These are phyloP conservation scores for Aspergillus viridinutans DNA, from an alignment of 2,329 filamentous ascomycete species.

Conservation along the genomic window DNA sequence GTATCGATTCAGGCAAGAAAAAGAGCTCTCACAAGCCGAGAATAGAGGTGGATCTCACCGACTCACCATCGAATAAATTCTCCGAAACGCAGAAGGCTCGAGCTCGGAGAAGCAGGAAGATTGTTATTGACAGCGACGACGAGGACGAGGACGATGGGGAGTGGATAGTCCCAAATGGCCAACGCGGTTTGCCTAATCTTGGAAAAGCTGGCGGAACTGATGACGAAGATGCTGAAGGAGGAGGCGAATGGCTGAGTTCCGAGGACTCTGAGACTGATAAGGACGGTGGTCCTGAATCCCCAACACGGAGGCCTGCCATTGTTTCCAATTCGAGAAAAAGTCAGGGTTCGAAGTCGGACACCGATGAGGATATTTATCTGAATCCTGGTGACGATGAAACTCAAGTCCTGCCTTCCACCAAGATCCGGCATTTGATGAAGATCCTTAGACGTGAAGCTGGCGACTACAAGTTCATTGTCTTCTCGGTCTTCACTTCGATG, in stretches of 20 bases:
- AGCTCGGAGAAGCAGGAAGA: slow-evolving; percentile 37
- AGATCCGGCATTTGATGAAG: slow-evolving; percentile 79
- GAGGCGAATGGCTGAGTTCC: slow-evolving; percentile 71
- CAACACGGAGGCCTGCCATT: slow-evolving; percentile 14
- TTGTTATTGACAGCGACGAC: slow-evolving; percentile 53
- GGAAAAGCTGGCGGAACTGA: slow-evolving; percentile 79
- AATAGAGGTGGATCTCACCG: slow-evolving; percentile 30
- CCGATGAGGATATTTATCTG: slow-evolving; percentile 34
- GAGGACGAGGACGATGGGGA: slow-evolving; percentile 65
- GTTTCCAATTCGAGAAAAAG: slow-evolving; percentile 7
- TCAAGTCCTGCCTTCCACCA: slow-evolving; percentile 65
- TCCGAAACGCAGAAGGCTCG: slow-evolving; percentile 22
- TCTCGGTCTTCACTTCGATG: slow-evolving; percentile 98
- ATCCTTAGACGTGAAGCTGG: slow-evolving; percentile 74
- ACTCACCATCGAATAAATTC: slow-evolving; percentile 19
- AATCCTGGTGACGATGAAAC: slow-evolving; percentile 41
- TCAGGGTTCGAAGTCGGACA: slow-evolving; percentile 40
- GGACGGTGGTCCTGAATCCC: slow-evolving; percentile 28
- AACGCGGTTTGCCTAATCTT: slow-evolving; percentile 58
- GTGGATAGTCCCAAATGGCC: slow-evolving; percentile 71
- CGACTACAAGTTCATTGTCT: slow-evolving; percentile 95
- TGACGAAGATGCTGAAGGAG: slow-evolving; percentile 83
- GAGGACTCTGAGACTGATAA: slow-evolving; percentile 60
- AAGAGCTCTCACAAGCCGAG: slow-evolving; percentile 40
- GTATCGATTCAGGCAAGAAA: slow-evolving; percentile 37